A percentile compares a stretch with the other conserved stretches of the same genome.
Conservation (phyloP, 352 stramenopile genomes). For the Phytophthora vignae region DNA sequence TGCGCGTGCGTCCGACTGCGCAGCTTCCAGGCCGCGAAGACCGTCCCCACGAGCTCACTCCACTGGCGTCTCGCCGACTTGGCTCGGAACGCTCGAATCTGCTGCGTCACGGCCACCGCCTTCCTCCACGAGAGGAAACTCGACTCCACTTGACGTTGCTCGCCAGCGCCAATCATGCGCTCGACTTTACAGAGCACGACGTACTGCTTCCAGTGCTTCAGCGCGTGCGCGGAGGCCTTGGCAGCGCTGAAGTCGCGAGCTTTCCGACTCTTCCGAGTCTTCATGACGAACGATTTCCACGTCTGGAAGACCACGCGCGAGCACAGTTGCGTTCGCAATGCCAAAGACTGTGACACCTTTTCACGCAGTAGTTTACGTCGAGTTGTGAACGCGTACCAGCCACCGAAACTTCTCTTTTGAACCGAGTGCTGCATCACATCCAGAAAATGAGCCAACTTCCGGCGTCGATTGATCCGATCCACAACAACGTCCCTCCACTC, state of each 20-base stretch:
- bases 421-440: slow-evolving; percentile 46
- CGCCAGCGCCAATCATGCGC: slow-evolving; percentile 49
- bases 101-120: slow-evolving; percentile 19
- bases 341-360: slow-evolving; percentile 38
- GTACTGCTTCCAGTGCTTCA: slow-evolving; percentile 51
- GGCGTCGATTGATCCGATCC: slow-evolving; percentile 5
- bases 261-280: slow-evolving; percentile 19
- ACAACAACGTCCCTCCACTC: slow-evolving; percentile 29
- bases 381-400: slow-evolving; percentile 41
- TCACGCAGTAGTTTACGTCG: slow-evolving; percentile 25
- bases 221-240: slow-evolving; percentile 6
- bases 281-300: slow-evolving; percentile 34
- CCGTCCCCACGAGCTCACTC: slow-evolving; percentile 7
- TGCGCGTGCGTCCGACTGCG: slow-evolving; percentile 38
- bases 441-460: slow-evolving; percentile 46
- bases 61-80: slow-evolving; percentile 19
- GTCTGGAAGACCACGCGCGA: slow-evolving; percentile 38
- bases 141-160: slow-evolving; percentile 15
- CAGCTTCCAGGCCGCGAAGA: slow-evolving; percentile 47
- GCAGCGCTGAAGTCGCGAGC: slow-evolving; percentile 20
- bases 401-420: slow-evolving; percentile 48
- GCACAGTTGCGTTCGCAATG: slow-evolving; percentile 39
- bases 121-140: slow-evolving; percentile 63
- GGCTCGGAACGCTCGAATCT: slow-evolving; percentile 33
- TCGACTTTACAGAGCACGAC: slow-evolving; percentile 61